A percentile compares a stretch with the other conserved stretches of the same genome.
Evolutionary conservation across 208 protist species (phyloP).

Genomic region (Herpetomonas tarakana): DNA sequence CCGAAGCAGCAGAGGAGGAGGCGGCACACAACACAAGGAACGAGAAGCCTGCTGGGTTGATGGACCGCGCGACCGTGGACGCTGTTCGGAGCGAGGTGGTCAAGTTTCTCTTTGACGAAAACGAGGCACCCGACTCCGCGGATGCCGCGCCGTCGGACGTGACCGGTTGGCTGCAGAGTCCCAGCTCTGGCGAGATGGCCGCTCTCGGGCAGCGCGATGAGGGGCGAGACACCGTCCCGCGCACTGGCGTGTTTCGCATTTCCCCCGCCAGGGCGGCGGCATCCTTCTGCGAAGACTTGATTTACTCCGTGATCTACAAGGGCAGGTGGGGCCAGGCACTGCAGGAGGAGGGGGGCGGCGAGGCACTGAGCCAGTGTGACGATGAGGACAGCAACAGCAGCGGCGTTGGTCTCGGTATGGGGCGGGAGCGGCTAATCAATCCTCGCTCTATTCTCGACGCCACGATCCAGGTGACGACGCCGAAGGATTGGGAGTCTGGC

Average conservation of each 20-base stretch:
- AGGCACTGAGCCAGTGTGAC: no score
- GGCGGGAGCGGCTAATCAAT: neutral
- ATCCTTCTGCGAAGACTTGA: neutral
- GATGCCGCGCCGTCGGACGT: neutral
- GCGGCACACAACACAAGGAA: neutral
- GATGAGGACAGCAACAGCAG: neutral
- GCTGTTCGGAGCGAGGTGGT: neutral
- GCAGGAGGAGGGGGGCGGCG: no score
- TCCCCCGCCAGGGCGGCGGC: no score
- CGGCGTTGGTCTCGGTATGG: no score
- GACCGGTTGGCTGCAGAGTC: neutral
- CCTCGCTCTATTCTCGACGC: neutral
- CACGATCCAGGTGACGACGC: neutral
- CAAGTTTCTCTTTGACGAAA: conserved; percentile 8
- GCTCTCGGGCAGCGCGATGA: no score
- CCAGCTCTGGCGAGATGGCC: neutral
- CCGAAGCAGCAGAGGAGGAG: neutral
- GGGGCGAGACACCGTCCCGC: no score
- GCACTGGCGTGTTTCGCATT: no score
- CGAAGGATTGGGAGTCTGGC: neutral
- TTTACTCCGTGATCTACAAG: neutral
- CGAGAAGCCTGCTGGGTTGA: neutral
- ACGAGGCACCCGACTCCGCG: neutral
- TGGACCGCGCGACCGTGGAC: neutral
- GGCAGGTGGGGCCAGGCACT: neutral